phyloP scores from a whole-genome alignment of 2,329 filamentous ascomycete genomes.

The Diaporthe vexans region DNA sequence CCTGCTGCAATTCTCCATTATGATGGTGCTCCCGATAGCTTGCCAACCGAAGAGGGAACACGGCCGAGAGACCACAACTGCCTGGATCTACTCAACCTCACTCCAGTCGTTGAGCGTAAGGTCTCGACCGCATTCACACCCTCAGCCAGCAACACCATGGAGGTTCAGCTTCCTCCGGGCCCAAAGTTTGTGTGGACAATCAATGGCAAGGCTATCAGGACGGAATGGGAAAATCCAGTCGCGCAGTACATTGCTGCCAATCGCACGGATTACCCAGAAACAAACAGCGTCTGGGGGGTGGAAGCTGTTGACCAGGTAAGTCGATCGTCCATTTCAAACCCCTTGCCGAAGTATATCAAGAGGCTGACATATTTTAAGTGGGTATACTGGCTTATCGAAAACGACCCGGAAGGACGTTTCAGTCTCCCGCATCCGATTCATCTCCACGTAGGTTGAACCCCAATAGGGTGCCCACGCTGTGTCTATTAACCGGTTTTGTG shows the following conservation, averaged over 20 bases:
- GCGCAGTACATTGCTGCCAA: conserved; percentile 53
- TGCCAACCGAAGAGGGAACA: conserved; percentile 51
- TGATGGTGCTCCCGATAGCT: conserved; percentile 48
- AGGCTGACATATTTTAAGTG: conserved; percentile 42
- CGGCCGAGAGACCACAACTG: conserved; percentile 39
- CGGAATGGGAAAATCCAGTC: conserved; percentile 58
- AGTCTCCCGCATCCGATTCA: conserved; percentile 52
- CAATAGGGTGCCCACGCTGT: not conserved
- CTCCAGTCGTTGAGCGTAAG: conserved; percentile 49
- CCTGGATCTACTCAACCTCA: conserved; percentile 55
- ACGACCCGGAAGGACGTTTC: conserved; percentile 43
- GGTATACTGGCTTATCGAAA: conserved; percentile 51
- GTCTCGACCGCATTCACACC: conserved; percentile 48
- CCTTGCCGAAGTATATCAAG: not conserved
- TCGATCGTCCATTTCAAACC: not conserved
- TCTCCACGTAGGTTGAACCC: conserved; percentile 45
- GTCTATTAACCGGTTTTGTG: conserved; percentile 38
- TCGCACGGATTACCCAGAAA: conserved; percentile 47
- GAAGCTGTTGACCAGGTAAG: conserved; percentile 44
- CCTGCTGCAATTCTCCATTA: conserved; percentile 58
- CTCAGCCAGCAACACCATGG: conserved; percentile 46
- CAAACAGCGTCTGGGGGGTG: conserved; percentile 48
- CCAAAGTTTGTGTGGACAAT: conserved; percentile 51
- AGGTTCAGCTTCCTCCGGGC: conserved; percentile 45
- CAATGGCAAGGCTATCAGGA: conserved; percentile 52